Evolutionary conservation across 2,329 filamentous ascomycete species (phyloP), one percentile per base, ranked within the genome.

Genomic region (Cadophora malorum): DNA sequence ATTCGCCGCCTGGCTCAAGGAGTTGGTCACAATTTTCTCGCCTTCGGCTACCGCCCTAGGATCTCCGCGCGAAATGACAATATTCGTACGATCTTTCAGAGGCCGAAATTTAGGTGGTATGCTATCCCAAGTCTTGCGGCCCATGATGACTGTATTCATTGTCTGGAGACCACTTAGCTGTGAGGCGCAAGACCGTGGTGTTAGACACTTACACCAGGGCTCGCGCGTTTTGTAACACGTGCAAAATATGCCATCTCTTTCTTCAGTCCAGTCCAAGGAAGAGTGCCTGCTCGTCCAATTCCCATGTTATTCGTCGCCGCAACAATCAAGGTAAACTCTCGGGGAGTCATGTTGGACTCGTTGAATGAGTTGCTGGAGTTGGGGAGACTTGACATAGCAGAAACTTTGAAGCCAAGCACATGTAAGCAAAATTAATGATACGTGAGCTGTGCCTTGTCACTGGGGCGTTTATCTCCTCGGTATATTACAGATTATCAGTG

Each of bases 191-290:
- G 16, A 23, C 28, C 28, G 33, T 33, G 35, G 23, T 33, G 25
- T 31, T 28, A 5, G 28, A 31, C 25, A 62, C 33, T 23, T 71
- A 71, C 75, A 79, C 77, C 47, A 78, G 72, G 28, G 87, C 78
- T 19, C 90, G 68, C 68, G 21, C 68, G 71, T 74, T 92, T 93
- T 3, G 95, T 98, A 50, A 97, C 91, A 68, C 94, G 90, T 21
- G 93, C 91, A 79, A 99, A 99, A 79, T 97, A 98, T 49, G 89
- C 89, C 93, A 99, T 97, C 81, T 99, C 96, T 71, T 91, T 90
- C 79, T 90, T 92, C 41, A 98, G 86, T 53, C 91, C 91, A 0
- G 91, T 92, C 96, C 96, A 99, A 4, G 96, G 96, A 65, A 99
- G 88, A 3, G 84, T 86, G 69, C 93, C 93, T 68, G 85, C 84